Evolutionary conservation across 2,329 filamentous ascomycete species (phyloP), one percentile per base, ranked within the genome.

Genomic region (Fusarium sp.): DNA sequence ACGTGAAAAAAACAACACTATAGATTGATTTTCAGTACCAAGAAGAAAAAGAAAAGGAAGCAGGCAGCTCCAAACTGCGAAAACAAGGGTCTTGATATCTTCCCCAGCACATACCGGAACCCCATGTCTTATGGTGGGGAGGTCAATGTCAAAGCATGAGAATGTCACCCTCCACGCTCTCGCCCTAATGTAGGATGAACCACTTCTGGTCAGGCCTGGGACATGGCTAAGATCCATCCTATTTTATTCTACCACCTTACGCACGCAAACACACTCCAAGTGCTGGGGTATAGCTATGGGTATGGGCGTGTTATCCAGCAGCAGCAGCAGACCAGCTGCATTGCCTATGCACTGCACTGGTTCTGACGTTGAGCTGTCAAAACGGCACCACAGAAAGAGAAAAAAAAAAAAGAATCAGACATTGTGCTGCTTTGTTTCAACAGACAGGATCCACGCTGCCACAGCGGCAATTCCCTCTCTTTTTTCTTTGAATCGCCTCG

Each of bases 131-230:
- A 52, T 35, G 62, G 75, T 77, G 73, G 73, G 67, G 75, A 74
- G 60, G 47, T 61, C 53, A 58, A 56, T 71, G 73, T 76, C 63
- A 64, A 60, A 71, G 71, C 77, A 77, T 49, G 56, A 56, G 64
- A 54, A 77, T 77, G 73, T 63, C 74, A 80, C 77, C 79, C 79
- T 78, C 78, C 71, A 67, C 76, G 72, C 72, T 74, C 69, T 54
- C 69, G 73, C 75, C 71, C 79, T 79, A 80, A 80, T 80, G 79
- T 79, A 77, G 71, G 75, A 75, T 63, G 71, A 77, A 76, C 75
- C 76, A 71, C 71, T 79, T 80, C 72, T 68, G 75, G 75, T 45
- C 76, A 78, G 71, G 73, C 75, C 72, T 67, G 72, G 49, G 71
- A 62, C 64, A 55, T 71, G 72, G 72, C 68, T 68, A 74, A 78